Conservation (phyloP, 768 basidiomycete species). For the Chalciporus chontae region DNA sequence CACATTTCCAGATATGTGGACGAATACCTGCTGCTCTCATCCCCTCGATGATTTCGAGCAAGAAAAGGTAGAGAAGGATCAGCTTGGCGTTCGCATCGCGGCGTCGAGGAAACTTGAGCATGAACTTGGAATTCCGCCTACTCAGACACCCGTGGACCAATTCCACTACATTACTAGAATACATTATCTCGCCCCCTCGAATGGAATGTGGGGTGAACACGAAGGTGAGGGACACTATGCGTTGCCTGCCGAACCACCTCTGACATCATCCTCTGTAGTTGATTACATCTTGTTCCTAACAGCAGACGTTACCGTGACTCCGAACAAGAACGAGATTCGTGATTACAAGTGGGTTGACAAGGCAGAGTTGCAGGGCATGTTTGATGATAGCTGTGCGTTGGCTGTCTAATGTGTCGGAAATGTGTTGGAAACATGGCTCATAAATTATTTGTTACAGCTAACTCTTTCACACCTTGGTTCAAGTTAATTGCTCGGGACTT, state of each 20-base stretch:
- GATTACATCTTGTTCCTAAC: slow-evolving; percentile 98
- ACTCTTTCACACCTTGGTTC: slow-evolving; percentile 98
- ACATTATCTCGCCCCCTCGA: slow-evolving; percentile 93
- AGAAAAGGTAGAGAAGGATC: slow-evolving; percentile 72
- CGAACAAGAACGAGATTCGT: slow-evolving; percentile 89
- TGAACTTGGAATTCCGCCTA: slow-evolving; percentile 86
- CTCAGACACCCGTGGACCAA: slow-evolving; percentile 73
- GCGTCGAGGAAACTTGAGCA: slow-evolving; percentile 95
- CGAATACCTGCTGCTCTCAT: slow-evolving; percentile 98
- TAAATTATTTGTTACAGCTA: slow-evolving; percentile 42
- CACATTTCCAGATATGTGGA: too few species aligned
- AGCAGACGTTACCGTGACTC: slow-evolving; percentile 74
- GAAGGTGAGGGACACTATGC: slow-evolving; percentile 59
- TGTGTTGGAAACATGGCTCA: background rate
- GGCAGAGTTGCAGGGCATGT: slow-evolving; percentile 88
- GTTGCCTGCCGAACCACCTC: background rate
- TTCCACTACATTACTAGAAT: slow-evolving; percentile 96
- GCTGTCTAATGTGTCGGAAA: background rate
- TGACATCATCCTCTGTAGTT: slow-evolving; percentile 48
- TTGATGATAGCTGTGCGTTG: slow-evolving; percentile 65
- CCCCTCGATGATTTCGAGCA: slow-evolving; percentile 89
- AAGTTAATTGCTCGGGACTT: slow-evolving; percentile 96
- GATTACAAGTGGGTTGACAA: slow-evolving; percentile 90
- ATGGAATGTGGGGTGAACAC: slow-evolving; percentile 96
- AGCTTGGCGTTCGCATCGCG: slow-evolving; percentile 84